phyloP scores from a whole-genome alignment of 1,139 yeast genomes.

The Kodamaea arcana region DNA sequence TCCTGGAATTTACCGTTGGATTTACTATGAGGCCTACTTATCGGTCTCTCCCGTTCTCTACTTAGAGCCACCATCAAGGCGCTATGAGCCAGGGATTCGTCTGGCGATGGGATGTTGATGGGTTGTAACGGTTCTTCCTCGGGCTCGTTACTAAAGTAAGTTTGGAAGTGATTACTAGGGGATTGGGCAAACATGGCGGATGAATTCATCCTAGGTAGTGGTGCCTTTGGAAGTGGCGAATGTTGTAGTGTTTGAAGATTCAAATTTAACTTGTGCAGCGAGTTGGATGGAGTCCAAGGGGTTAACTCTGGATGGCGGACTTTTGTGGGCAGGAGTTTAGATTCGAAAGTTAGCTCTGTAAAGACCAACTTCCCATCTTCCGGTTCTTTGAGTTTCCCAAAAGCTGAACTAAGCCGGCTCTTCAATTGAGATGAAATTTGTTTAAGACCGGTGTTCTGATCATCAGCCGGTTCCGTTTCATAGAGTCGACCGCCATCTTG shows the following conservation, averaged over 20 bases:
- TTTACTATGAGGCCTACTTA: not conserved
- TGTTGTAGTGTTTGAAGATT: constrained; percentile 39
- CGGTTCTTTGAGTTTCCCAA: constrained; percentile 31
- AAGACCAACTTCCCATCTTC: constrained; percentile 22
- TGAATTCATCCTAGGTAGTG: constrained; percentile 16
- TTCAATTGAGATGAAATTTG: constrained; percentile 40
- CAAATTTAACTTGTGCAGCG: constrained; percentile 27
- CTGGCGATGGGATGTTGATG: constrained; percentile 26
- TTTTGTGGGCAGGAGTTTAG: constrained; percentile 31
- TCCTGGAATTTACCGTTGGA: no score
- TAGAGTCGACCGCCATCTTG: constrained; percentile 14
- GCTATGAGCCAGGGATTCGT: constrained; percentile 43
- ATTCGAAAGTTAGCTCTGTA: constrained; percentile 30
- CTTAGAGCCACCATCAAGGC: constrained; percentile 41
- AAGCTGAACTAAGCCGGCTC: constrained; percentile 36
- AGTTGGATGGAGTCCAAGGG: constrained; percentile 22
- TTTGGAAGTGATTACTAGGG: constrained; percentile 5
- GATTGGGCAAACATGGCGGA: constrained; percentile 10
- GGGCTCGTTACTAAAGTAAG: constrained; percentile 5
- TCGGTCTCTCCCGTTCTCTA: constrained; percentile 3
- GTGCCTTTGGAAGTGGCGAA: constrained; percentile 28
- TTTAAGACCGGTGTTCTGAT: no score
- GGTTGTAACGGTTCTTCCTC: constrained; percentile 5
- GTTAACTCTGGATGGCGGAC: constrained; percentile 4
- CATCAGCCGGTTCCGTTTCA: constrained; percentile 21